These are phyloP conservation scores for Malus hybrid DNA, from an alignment of 331 rosid species.

Conservation along the genomic window DNA sequence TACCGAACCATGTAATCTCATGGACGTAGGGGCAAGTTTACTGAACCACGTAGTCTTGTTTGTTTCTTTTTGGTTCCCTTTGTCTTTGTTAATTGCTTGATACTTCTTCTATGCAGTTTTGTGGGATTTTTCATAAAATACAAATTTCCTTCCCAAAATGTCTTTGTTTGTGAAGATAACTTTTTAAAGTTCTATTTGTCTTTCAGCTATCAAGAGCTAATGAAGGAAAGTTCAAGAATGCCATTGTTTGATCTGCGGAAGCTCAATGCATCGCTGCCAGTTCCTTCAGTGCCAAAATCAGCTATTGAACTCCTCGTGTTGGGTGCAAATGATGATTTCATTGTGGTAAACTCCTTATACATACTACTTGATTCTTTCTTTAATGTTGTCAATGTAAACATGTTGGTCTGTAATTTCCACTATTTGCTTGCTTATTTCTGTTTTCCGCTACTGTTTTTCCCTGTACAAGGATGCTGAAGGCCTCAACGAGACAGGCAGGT, in stretches of 20 bases:
- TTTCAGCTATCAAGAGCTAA: conserved; percentile 74
- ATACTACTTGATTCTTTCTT: not conserved
- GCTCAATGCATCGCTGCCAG: conserved; percentile 86
- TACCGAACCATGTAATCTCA: not conserved
- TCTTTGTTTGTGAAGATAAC: not conserved
- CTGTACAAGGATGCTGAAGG: conserved; percentile 52
- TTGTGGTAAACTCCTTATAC: conserved; percentile 45
- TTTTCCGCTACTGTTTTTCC: not conserved
- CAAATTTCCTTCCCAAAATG: not conserved
- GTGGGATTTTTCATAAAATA: not conserved
- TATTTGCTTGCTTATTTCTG: not conserved
- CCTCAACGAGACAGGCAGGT: conserved; percentile 61
- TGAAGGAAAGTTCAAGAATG: conserved; percentile 92
- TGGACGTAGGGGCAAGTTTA: not conserved
- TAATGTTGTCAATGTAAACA: not conserved
- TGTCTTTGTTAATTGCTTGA: not conserved
- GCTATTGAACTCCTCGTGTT: conserved; percentile 57
- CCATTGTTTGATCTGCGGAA: conserved; percentile 84
- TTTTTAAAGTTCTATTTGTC: not conserved
- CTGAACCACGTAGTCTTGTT: not conserved
- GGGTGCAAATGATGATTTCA: conserved; percentile 83
- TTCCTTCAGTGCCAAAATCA: conserved; percentile 48
- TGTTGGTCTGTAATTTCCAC: not conserved
- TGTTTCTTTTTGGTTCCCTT: not conserved
- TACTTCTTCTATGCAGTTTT: not conserved